phyloP scores from a whole-genome alignment of 129 eudicot genomes.

The Pittosporum tobira region DNA sequence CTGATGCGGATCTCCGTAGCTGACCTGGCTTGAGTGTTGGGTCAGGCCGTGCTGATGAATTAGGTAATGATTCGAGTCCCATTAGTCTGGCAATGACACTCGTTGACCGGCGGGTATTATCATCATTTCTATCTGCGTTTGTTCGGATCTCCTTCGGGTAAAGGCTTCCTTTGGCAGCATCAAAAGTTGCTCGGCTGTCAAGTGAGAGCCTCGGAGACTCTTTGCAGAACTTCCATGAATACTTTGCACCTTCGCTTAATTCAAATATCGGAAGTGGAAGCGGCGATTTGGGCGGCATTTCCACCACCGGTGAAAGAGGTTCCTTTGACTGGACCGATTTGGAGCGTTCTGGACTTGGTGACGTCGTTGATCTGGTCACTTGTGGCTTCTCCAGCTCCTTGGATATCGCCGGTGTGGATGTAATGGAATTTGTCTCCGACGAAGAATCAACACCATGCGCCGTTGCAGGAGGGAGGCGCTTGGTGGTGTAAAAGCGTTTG shows the following conservation, averaged over 20 bases:
- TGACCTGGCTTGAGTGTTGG: slow-evolving; percentile 22
- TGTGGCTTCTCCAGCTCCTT: too few relatives aligned
- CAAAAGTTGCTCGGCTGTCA: slow-evolving; percentile 58
- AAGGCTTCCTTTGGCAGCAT: slow-evolving; percentile 74
- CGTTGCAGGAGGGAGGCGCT: slow-evolving; percentile 67
- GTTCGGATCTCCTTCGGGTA: slow-evolving; percentile 39
- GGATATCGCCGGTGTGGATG: slow-evolving; percentile 34
- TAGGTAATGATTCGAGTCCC: slow-evolving; percentile 68
- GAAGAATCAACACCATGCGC: slow-evolving; percentile 45
- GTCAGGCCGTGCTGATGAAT: slow-evolving; percentile 15
- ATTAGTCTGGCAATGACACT: slow-evolving; percentile 82
- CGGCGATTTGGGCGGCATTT: slow-evolving; percentile 51
- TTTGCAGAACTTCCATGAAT: slow-evolving; percentile 73
- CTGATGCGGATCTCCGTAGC: slow-evolving; percentile 62
- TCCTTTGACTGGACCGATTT: slow-evolving; percentile 22
- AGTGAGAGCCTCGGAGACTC: slow-evolving; percentile 68
- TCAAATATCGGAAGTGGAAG: slow-evolving; percentile 46
- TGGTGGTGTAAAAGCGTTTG: slow-evolving; percentile 47
- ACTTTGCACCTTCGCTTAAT: slow-evolving; percentile 40
- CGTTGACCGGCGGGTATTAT: slow-evolving; percentile 41
- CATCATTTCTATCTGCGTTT: slow-evolving; percentile 19
- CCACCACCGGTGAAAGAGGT: slow-evolving; percentile 14
- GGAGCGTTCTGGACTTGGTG: slow-evolving; percentile 32
- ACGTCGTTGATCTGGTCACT: slow-evolving; percentile 8
- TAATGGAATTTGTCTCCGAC: slow-evolving; percentile 32